Conservation (phyloP, 345 rosid species). For the Brassica carinata region DNA sequence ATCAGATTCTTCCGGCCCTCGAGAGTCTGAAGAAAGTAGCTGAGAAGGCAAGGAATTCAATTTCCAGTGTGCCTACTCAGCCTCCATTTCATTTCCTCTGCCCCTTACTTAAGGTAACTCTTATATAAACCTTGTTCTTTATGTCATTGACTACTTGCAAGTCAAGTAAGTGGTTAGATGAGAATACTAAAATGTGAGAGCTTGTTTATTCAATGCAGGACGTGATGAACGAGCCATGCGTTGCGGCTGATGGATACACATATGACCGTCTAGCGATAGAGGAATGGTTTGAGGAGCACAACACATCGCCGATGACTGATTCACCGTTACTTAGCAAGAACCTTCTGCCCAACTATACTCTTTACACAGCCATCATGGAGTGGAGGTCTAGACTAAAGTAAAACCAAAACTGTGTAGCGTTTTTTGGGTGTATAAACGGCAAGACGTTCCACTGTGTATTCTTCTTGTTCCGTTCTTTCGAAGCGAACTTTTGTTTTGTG, state of each 20-base stretch:
- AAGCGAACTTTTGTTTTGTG: background rate
- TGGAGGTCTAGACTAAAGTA: constrained; percentile 60
- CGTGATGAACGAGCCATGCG: constrained; percentile 81
- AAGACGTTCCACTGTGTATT: background rate
- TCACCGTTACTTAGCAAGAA: constrained; percentile 51
- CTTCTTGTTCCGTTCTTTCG: background rate
- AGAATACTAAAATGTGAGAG: background rate
- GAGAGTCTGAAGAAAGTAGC: constrained; percentile 66
- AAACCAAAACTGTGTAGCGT: constrained; percentile 20
- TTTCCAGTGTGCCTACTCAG: constrained; percentile 22
- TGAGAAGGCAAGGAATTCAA: constrained; percentile 41
- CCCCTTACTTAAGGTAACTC: constrained; percentile 76
- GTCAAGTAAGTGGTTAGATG: background rate
- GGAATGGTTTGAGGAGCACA: constrained; percentile 68
- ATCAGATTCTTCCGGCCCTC: constrained; percentile 68
- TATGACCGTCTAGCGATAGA: constrained; percentile 77
- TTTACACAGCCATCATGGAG: constrained; percentile 69
- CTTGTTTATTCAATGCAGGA: constrained; percentile 49
- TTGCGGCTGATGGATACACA: constrained; percentile 89
- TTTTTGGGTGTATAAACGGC: constrained; percentile 29
- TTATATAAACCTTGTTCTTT: background rate
- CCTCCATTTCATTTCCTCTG: constrained; percentile 79
- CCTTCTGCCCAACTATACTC: constrained; percentile 73
- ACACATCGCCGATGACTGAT: constrained; percentile 75
- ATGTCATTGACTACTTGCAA: background rate